Conservation (phyloP, 768 basidiomycete species). For the Vararia minispora region DNA sequence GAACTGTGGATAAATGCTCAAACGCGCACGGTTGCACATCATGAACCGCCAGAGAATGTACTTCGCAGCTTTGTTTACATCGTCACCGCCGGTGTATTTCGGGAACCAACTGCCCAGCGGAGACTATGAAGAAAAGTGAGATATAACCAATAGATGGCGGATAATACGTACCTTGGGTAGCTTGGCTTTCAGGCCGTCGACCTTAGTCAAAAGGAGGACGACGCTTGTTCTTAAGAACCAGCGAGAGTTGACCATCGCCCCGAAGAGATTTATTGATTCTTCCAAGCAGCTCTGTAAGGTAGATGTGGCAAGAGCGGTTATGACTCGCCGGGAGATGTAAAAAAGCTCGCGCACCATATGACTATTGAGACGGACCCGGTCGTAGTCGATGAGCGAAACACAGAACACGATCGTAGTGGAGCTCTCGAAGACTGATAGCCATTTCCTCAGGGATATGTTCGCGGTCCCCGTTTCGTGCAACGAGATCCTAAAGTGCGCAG, state of each 20-base stretch:
- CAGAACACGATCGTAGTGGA: constrained; percentile 67
- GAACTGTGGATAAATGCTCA: constrained; percentile 37
- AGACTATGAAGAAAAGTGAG: constrained; percentile 5
- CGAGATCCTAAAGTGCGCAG: constrained; percentile 26
- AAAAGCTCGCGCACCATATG: background rate
- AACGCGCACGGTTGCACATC: constrained; percentile 29
- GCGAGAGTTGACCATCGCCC: constrained; percentile 38
- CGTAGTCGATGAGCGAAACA: constrained; percentile 63
- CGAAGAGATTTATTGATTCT: constrained; percentile 39
- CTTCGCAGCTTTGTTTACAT: constrained; percentile 33
- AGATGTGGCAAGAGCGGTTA: background rate
- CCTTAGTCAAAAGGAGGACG: constrained; percentile 31
- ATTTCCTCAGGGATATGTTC: constrained; percentile 35
- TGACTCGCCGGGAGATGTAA: too few relatives aligned
- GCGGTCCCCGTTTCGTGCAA: constrained; percentile 72
- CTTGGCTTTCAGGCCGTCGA: constrained; percentile 41
- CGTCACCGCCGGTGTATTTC: constrained; percentile 31
- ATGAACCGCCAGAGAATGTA: constrained; percentile 39
- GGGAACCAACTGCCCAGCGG: constrained; percentile 26
- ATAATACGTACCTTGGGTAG: constrained; percentile 23
- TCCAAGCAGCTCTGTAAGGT: constrained; percentile 29
- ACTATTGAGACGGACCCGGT: constrained; percentile 43
- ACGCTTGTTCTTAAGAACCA: constrained; percentile 32
- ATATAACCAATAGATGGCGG: background rate
- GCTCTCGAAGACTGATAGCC: constrained; percentile 46